Base-by-base conservation (phyloP, 768 basidiomycete species). In the Boletus insuetus region DNA sequence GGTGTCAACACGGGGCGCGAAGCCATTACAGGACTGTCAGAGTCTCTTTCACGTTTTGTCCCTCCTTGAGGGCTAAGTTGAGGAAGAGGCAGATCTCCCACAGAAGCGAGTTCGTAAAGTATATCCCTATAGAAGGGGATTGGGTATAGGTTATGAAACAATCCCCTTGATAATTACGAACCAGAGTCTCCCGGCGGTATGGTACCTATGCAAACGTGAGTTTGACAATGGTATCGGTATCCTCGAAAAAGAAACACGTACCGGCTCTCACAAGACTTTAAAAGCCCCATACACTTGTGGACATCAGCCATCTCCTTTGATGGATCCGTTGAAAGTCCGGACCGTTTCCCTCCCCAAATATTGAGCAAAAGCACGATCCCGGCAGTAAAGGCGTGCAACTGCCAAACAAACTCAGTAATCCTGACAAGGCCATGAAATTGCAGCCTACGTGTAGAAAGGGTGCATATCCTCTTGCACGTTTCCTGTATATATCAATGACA, bases 21-120 rank as follows among this genome's bases (percentile, higher is more conserved):
- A 34, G 59, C 16, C 11, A 63, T 51, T 0, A 59, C 45, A 4
- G 82, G 77, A 57, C 76, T 79, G 51, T 86, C 84, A 2, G 80
- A 72, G 52, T 82, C 83, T 38, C 86, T 75, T 46, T 84, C 85
- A 17, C 88, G 84, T 55, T 90, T 89, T 58, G 80, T 77, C 16
- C 69, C 76, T 5, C 78, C 72, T 0, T 70, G 63, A 6, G 84
- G 82, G 49, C 79, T 82, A 0, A 77, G 64, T 46, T 79, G 76
- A 2, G 87, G 87, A 6, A 89, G 74, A 0, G 86, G 87, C 0
- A 89, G 75, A 22, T 89, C 85, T 3, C 87, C 86, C 5, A 84
- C 86, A 0, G 79, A 84, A 4, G 87, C 85, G 1, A 90, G 74
- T 59, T 90, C 86, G 58, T 82, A 88, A 19, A 89, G 70, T 40